Evolutionary conservation across 2,329 filamentous ascomycete genomes (phyloP), one percentile per base, ranked within the genome.

Genomic region (Blastomyces emzantsi): DNA sequence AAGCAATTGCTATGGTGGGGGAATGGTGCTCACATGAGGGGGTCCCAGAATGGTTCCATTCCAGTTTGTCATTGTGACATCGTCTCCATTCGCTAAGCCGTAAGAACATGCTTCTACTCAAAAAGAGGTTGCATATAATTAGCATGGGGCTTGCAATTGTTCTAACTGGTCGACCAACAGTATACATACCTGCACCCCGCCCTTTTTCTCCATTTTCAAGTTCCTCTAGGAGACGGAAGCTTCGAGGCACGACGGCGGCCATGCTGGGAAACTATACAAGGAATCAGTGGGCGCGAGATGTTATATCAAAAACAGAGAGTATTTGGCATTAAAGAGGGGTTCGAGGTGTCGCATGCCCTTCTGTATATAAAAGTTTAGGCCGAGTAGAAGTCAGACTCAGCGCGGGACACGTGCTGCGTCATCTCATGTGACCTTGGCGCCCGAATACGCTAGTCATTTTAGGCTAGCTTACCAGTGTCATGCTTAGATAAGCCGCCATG

Each of bases 181-280:
- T 56, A 65, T 63, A 69, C 70, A 65, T 64, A 78, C 91, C 90
- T 76, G 93, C 92, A 73, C 94, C 93, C 67, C 94, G 84, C 66
- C 94, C 94, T 79, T 99, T 99, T 82, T 99, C 94, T 73, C 94
- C 94, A 82, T 97, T 97, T 82, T 99, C 94, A 25, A 99, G 84
- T 86, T 99, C 94, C 77, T 97, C 94, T 64, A 99, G 83, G 69
- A 99, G 85, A 74, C 93, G 88, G 77, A 99, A 99, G 81, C 97
- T 97, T 76, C 94, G 86, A 66, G 94, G 94, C 64, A 99, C 85
- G 78, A 95, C 91, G 64, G 89, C 87, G 64, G 80, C 76, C 84
- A 87, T 87, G 61, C 33, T 71, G 63, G 25, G 15, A 7, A 33
- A 15, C 4, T 36, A 49, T 49, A 19, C 28, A 51, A 19, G 17